Evolutionary conservation across 257 asterid species (phyloP), one percentile per base, ranked within the genome.

Genomic region (Nicotiana knightiana): DNA sequence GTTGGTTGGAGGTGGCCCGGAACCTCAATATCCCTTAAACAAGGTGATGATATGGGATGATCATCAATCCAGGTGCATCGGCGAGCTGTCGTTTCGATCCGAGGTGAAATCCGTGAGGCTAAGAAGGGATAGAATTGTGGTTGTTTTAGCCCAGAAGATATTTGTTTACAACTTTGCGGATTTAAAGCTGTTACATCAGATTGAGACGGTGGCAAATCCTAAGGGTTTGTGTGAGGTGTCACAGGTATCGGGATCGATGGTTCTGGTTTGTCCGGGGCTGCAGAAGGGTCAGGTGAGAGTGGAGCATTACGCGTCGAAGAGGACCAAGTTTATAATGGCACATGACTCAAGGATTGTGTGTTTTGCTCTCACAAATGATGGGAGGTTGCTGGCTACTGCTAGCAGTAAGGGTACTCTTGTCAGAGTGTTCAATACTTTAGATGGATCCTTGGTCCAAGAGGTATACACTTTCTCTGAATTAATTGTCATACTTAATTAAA

Each of bases 31-130:
- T 79, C 93, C 97, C 0, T 71, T 91, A 53, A 92, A 91, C 77
- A 95, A 95, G 88, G 99, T 95, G 39, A 93, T 95, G 99, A 90
- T 95, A 59, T 95, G 99, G 98, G 97, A 93, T 84, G 97, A 93
- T 84, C 92, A 92, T 80, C 93, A 89, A 76, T 87, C 90, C 35
- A 85, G 97, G n/a, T 95, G 99, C 63, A 91, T 93, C 4, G 99
- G 97, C 18, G 98, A 94, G 54, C 82, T 94, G 0, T 91, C 97
- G 3, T 94, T 94, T 75, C 88, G 97, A 87, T 92, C 97, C 6
- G 97, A 93, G 84, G 98, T 94, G 77, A 94, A 94, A 48, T 93
- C 96, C 35, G 97, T 94, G 43, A 92, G 95, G 61, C 87, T 93
- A 3, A 73, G 97, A 48, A 86, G 98, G 88, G 97, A 95, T 84